Evolutionary conservation across 768 basidiomycete species (phyloP).

Genomic region (Podaxis carcinomalis): DNA sequence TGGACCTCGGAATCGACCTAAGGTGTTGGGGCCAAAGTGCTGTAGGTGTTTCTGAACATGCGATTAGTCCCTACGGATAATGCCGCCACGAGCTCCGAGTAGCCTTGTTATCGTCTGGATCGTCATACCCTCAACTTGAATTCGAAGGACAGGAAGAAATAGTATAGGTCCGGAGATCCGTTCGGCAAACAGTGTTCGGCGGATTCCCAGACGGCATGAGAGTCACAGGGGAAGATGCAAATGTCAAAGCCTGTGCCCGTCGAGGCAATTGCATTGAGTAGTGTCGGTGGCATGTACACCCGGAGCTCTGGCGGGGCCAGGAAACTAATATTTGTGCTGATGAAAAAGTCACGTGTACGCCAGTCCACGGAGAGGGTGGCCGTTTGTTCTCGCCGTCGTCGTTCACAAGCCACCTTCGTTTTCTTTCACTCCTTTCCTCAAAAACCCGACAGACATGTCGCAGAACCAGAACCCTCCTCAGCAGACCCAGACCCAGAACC

Average conservation of each 20-base stretch:
- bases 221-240: neutral
- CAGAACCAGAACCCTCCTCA: neutral
- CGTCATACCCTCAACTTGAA: too few relatives aligned
- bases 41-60: too few relatives aligned
- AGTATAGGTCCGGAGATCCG: neutral
- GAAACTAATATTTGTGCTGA: neutral
- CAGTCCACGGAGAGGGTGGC: neutral
- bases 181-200: neutral
- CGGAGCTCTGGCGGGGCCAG: neutral
- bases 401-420: neutral
- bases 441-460: neutral
- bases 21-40: too few relatives aligned
- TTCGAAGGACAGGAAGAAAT: neutral
- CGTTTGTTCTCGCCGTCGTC: neutral
- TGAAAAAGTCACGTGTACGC: neutral
- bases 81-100: too few relatives aligned
- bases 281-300: too few relatives aligned
- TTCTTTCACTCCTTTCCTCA: neutral
- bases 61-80: too few relatives aligned
- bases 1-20: too few relatives aligned
- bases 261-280: too few relatives aligned
- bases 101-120: too few relatives aligned
- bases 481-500: neutral
- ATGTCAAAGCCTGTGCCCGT: neutral
- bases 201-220: neutral